Evolutionary conservation across 2,329 filamentous ascomycete genomes (phyloP).

Genomic region (Alternaria burnsii): DNA sequence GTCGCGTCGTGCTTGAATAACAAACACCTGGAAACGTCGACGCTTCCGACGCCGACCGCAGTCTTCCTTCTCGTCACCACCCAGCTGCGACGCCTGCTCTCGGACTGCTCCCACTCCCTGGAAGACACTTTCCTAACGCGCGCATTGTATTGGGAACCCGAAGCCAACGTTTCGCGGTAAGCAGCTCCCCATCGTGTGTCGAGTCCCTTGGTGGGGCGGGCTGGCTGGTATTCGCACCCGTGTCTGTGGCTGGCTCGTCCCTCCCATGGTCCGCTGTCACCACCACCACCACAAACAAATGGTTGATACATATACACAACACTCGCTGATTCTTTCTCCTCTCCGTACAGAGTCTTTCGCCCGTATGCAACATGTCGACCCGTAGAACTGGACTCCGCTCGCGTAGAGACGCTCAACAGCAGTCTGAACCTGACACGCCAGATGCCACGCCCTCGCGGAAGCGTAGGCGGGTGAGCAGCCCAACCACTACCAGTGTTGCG

Average conservation of each 20-base stretch:
- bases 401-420: constrained; percentile 42
- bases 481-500: constrained; percentile 11
- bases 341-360: constrained; percentile 15
- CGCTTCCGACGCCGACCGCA: constrained; percentile 13
- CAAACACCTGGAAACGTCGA: constrained; percentile 21
- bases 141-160: constrained; percentile 8
- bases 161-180: constrained; percentile 22
- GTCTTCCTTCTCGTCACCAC: constrained; percentile 1
- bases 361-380: constrained; percentile 29
- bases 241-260: constrained; percentile 8
- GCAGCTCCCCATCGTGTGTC: constrained; percentile 18
- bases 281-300: constrained; percentile 12
- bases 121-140: constrained; percentile 1
- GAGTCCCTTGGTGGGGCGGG: constrained; percentile 25
- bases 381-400: constrained; percentile 24
- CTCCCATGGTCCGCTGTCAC: constrained; percentile 16
- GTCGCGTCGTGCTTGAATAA: constrained; percentile 26
- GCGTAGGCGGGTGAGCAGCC: constrained; percentile 55
- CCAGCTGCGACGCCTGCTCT: constrained; percentile 13
- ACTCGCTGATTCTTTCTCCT: constrained; percentile 25
- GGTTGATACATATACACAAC: constrained; percentile 5
- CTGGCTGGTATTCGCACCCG: constrained; percentile 2
- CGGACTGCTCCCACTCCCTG: constrained; percentile 8
- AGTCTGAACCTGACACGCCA: constrained; percentile 55
- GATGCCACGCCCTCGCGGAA: constrained; percentile 60